A percentile compares a stretch with the other conserved stretches of the same genome.
phyloP scores from a whole-genome alignment of 371 early-diverging fungal species.

The Rhizopus sp. region DNA sequence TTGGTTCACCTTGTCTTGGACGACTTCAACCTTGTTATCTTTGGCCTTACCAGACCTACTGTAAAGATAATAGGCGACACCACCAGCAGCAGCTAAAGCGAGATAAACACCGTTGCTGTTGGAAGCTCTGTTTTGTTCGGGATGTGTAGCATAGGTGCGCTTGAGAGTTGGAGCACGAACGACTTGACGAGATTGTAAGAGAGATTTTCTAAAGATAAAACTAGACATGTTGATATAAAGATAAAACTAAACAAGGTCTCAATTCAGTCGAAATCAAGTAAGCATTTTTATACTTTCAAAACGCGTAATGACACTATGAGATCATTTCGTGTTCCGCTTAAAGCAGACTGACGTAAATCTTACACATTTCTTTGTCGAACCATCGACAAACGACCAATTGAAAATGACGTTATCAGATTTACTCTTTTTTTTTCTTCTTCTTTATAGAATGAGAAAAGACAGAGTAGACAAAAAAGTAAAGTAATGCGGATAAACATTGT shows the following conservation, averaged over 20 bases:
- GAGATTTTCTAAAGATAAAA: constrained; percentile 7
- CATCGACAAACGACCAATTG: neutral
- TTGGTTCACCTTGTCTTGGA: constrained; percentile 4
- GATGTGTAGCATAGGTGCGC: constrained; percentile 4
- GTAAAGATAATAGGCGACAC: constrained; percentile 22
- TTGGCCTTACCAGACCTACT: constrained; percentile 4
- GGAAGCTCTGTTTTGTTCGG: neutral
- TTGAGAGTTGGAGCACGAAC: constrained; percentile 4
- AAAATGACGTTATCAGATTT: constrained; percentile 3
- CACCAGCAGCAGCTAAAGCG: constrained; percentile 12
- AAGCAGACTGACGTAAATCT: constrained; percentile 10
- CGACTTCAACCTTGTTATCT: neutral
- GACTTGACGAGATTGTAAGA: constrained; percentile 3
- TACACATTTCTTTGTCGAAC: neutral
- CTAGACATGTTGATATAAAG: constrained; percentile 9
- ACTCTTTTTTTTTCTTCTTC: neutral
- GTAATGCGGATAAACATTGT: neutral
- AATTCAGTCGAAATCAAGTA: too few relatives aligned
- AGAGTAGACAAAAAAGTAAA: neutral
- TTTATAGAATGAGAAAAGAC: neutral
- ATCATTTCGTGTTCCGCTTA: neutral
- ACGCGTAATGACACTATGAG: neutral
- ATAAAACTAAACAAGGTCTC: neutral
- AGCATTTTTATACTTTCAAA: neutral
- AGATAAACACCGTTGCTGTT: constrained; percentile 12